Conservation (phyloP, 306 rosid genomes). For the Malus sieversii region DNA sequence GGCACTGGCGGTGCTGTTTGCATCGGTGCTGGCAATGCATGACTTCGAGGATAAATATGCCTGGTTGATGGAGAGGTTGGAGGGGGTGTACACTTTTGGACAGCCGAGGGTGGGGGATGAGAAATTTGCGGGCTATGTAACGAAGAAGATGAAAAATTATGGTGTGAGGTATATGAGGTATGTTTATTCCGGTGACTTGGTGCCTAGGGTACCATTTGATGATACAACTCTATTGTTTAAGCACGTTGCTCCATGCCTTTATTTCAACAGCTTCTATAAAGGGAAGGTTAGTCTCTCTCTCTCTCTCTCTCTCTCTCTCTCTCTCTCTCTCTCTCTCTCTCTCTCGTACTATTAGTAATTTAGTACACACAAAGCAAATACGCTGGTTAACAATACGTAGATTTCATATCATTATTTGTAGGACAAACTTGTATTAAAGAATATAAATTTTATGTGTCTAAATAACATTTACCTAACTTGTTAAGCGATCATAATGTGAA, state of each 20-base stretch:
- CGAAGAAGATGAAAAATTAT: conserved; percentile 21
- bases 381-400: too few species aligned
- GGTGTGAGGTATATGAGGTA: conserved; percentile 44
- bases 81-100: conserved; percentile 69
- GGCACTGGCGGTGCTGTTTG: conserved; percentile 62
- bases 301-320: neutral
- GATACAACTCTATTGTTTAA: conserved; percentile 45
- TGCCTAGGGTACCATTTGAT: conserved; percentile 61
- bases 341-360: too few species aligned
- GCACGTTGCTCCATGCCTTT: conserved; percentile 55
- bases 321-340: neutral
- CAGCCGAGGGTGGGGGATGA: conserved; percentile 73
- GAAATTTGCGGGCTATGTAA: conserved; percentile 49
- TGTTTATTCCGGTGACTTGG: conserved; percentile 53
- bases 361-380: too few species aligned
- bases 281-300: conserved; percentile 40
- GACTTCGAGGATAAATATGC: conserved; percentile 20
- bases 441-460: too few species aligned
- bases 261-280: conserved; percentile 47
- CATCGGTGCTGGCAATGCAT: conserved; percentile 44
- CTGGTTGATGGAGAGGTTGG: conserved; percentile 49
- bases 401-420: too few species aligned
- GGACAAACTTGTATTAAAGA: too few species aligned
- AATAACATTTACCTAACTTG: too few species aligned
- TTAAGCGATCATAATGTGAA: too few species aligned